Evolutionary conservation across 2,329 filamentous ascomycete species (phyloP).

Genomic region (Monosporascus sp.): DNA sequence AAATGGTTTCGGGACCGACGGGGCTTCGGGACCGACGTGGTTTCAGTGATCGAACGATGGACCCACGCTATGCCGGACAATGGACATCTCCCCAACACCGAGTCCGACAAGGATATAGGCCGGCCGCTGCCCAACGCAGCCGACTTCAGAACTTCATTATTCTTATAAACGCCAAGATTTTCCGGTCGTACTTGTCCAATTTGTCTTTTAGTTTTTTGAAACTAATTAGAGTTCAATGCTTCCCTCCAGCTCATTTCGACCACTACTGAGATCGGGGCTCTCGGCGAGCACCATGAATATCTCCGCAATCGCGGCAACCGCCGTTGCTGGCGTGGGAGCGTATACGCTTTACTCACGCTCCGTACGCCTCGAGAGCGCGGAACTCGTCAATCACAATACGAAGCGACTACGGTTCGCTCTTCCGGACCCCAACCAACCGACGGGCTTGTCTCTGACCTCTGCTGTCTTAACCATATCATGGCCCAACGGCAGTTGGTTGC

Average conservation of each 20-base stretch:
- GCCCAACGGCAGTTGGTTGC: slow-evolving; percentile 51
- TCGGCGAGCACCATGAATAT: neutral
- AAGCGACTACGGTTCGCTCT: slow-evolving; percentile 53
- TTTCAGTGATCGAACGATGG: no score
- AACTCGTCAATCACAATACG: slow-evolving; percentile 53
- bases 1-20: no score
- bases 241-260: neutral
- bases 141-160: no score
- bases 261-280: neutral
- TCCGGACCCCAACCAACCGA: slow-evolving; percentile 39
- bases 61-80: no score
- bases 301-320: neutral
- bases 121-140: no score
- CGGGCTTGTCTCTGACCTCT: slow-evolving; percentile 46
- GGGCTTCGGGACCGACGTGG: no score
- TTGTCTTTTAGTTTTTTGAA: neutral
- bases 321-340: neutral
- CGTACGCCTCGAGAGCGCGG: slow-evolving; percentile 39
- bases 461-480: slow-evolving; percentile 57
- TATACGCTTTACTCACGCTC: neutral
- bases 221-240: neutral
- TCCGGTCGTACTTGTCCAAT: no score
- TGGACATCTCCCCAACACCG: no score
- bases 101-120: no score
- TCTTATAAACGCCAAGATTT: no score